Conservation (phyloP, 2,329 filamentous ascomycete genomes). For the Penicillium polonicum region DNA sequence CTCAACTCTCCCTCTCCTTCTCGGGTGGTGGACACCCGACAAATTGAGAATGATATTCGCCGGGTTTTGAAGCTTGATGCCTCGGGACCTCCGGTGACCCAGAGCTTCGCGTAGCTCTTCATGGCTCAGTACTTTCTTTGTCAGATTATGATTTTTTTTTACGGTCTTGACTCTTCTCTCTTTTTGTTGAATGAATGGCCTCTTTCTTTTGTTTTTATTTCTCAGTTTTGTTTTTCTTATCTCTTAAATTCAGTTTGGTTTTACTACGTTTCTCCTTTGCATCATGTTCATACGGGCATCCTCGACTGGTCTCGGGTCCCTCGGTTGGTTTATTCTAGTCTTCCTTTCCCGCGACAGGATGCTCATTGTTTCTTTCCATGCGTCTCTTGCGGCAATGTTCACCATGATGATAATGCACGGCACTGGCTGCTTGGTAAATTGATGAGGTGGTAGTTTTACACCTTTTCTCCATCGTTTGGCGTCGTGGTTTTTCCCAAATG, state of each 20-base stretch:
- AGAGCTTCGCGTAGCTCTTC: conserved; percentile 25
- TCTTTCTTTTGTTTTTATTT: background rate
- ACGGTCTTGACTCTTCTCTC: background rate
- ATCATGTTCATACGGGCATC: conserved; percentile 19
- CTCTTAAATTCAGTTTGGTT: conserved; percentile 10
- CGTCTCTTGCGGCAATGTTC: conserved; percentile 15
- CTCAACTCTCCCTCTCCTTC: conserved; percentile 25
- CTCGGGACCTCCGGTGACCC: conserved; percentile 31
- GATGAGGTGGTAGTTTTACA: conserved; percentile 10
- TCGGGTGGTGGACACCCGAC: conserved; percentile 40
- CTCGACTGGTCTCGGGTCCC: conserved; percentile 23
- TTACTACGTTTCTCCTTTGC: conserved; percentile 15
- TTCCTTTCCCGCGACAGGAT: conserved; percentile 15
- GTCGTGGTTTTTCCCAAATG: conserved; percentile 21
- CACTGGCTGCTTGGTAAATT: conserved; percentile 21
- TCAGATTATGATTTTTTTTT: background rate
- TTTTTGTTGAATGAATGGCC: background rate
- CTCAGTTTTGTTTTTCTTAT: conserved; percentile 3
- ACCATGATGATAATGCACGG: conserved; percentile 18
- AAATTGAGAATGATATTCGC: conserved; percentile 50
- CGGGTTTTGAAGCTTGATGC: conserved; percentile 48
- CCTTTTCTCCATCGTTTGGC: conserved; percentile 24
- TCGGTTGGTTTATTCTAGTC: conserved; percentile 17
- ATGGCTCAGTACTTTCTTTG: background rate
- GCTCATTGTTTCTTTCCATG: conserved; percentile 13